Evolutionary conservation across 1,284 basidiomycete species (phyloP), one percentile per base, ranked within the genome.

Genomic region (Cutaneotrichosporon arboriforme): DNA sequence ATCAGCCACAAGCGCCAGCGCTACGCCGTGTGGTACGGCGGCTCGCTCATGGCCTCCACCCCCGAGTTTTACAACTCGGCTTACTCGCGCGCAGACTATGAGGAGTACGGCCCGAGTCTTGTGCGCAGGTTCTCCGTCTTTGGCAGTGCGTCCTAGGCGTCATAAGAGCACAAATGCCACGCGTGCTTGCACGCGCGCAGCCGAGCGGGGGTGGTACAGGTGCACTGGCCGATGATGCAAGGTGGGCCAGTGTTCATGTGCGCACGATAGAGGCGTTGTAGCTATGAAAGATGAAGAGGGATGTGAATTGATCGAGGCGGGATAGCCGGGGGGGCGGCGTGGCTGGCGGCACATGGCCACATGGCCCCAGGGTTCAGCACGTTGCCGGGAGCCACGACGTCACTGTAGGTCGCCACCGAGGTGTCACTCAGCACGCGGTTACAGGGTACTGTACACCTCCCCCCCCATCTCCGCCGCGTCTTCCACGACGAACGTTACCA

Each of bases 1-100:
- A 97, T 99, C 68, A 89, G 88, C 10, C 96, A 99, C 82, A 97
- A 96, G 79, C 86, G 91, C 64, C 96, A 98, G 79, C 82, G 93
- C 80, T 89, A 96, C 67, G 94, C 94, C 13, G 96, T 98, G 18
- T 99, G 94, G 94, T 98, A 91, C 68, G 96, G 96, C 66, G 96
- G 96, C 37, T 91, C 88, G 4, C 81, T 98, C 42, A 81, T 97
- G 66, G 93, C 92, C 13, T 91, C 89, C 49, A 81, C 93, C 84
- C 92, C 93, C 63, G 93, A 97, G 72, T 98, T 98, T 76, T 94
- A 96, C 77, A 86, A 85, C n/a, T 94, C 86, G 54, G 96, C 92
- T 77, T 92, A 97, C 79, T 92, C 90, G 58, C 94, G 96, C 75
- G 90, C 88, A 15, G 91, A 97, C 69, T 97, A 97, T 72, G 91